Evolutionary conservation across 1,139 yeast species (phyloP).

Genomic region (Lodderomyces parapsilosis): DNA sequence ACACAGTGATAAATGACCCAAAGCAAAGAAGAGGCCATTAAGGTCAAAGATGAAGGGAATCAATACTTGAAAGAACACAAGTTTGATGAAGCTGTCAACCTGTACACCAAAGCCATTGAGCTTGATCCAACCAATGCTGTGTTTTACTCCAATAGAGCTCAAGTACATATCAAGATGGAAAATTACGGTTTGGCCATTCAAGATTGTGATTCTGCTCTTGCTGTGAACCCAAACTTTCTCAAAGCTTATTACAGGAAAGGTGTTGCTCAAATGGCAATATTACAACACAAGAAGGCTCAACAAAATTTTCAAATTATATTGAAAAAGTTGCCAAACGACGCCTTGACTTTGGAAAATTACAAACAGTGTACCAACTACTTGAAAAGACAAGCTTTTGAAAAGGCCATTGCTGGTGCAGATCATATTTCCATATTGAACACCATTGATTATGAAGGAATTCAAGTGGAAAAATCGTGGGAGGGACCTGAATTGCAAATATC

Average conservation of each 20-base stretch:
- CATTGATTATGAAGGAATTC: conserved; percentile 50
- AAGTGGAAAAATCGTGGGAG: conserved; percentile 57
- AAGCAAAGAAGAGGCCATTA: conserved; percentile 40
- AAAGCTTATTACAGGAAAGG: conserved; percentile 88
- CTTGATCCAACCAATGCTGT: conserved; percentile 67
- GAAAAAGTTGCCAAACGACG: conserved; percentile 65
- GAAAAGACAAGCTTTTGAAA: conserved; percentile 77
- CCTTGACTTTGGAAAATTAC: conserved; percentile 60
- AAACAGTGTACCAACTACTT: conserved; percentile 66
- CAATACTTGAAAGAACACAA: conserved; percentile 60
- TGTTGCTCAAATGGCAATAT: conserved; percentile 72
- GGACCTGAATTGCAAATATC: conserved; percentile 59
- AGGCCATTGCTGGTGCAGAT: conserved; percentile 77
- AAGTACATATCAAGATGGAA: conserved; percentile 82
- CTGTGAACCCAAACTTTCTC: conserved; percentile 61
- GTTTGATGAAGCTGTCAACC: conserved; percentile 64
- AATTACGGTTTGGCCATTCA: conserved; percentile 80
- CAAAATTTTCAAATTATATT: conserved; percentile 67
- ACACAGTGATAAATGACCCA: conserved; percentile 6
- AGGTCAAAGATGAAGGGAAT: conserved; percentile 72
- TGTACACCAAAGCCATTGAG: conserved; percentile 77
- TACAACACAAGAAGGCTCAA: conserved; percentile 74
- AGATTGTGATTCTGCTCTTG: conserved; percentile 74
- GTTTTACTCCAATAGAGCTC: conserved; percentile 85
- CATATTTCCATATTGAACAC: conserved; percentile 35